Base-by-base conservation (phyloP, 306 rosid species). In the Psophocarpus tetragonolobus region DNA sequence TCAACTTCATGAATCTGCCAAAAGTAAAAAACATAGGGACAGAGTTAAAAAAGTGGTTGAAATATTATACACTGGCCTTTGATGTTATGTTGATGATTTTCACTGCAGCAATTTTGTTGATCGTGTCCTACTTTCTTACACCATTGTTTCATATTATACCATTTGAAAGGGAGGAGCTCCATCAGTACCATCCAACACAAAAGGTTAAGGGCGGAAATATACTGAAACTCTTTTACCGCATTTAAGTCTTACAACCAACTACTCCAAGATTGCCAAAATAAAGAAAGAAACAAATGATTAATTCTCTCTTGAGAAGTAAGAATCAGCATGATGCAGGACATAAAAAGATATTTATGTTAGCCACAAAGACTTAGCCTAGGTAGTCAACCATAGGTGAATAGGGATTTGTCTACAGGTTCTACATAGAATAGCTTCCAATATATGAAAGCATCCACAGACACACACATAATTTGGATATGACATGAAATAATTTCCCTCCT, bases 1-100 rank as follows among this genome's bases (percentile, higher is more conserved):
- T 90, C 76, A 96, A 85, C 88, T 93, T 96, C 99, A 96, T 96
- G 84, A 90, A 96, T 84, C 99, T 96, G 93, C 61, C 74, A 80
- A 41, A 39, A 39, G 73, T 39, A 35, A 35, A 67, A 77, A 79
- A 76, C 86, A 80, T 12, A 29, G 9, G 30, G 81, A 42, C 60
- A 50, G 72, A 72, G 80, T 61, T 77, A 73, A 2, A 56, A 56
- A 68, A 10, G 65, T 69, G 68, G 8, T 10, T 44, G 35, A 76
- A 77, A 63, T 24, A 84, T 68, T 27, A 56, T 17, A 80, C 67
- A 6, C 66, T 51, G 61, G 38, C 71, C 80, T 68, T 76, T 83
- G 11, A 77, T 53, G 71, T 70, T n/a, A 74, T 62, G 33, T 23
- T 42, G 53, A 73, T 11, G 62, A 68, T 60, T 73, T 50, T 12